phyloP scores from a whole-genome alignment of 2,329 filamentous ascomycete species.

The Fulvia fulva region DNA sequence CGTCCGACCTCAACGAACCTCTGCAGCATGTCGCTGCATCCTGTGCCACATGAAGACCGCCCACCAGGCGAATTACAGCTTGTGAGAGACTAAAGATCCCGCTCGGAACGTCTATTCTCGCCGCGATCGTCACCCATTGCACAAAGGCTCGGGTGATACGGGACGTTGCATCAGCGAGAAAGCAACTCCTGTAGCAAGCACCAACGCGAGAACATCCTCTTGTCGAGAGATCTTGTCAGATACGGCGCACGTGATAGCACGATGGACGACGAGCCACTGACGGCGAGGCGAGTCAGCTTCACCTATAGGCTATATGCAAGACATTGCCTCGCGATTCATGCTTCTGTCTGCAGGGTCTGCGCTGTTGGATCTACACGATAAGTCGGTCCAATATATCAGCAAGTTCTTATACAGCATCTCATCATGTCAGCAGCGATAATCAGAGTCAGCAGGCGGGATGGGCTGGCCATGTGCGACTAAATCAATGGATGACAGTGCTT shows the following conservation, averaged over 20 bases:
- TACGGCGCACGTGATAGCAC: neutral
- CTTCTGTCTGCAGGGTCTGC: neutral
- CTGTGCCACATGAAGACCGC: neutral
- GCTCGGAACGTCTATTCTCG: neutral
- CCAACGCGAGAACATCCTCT: neutral
- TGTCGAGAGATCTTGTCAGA: neutral
- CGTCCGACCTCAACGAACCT: constrained; percentile 3
- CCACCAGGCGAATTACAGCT: neutral
- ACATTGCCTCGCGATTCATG: neutral
- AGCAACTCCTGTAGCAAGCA: neutral
- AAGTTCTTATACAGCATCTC: neutral
- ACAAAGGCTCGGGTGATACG: neutral
- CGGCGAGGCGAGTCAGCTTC: too few relatives aligned
- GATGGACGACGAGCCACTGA: too few relatives aligned
- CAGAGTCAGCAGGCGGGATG: neutral
- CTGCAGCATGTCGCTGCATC: constrained; percentile 7
- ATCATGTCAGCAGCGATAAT: neutral
- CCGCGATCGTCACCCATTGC: neutral
- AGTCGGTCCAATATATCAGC: neutral
- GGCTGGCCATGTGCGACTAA: neutral
- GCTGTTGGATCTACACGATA: neutral
- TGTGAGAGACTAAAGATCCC: constrained; percentile 4
- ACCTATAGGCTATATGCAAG: neutral
- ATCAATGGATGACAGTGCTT: neutral
- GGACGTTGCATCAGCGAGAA: neutral